Evolutionary conservation across 2,329 filamentous ascomycete genomes (phyloP), one percentile per base, ranked within the genome.

Genomic region (Pseudogymnoascus sp.): DNA sequence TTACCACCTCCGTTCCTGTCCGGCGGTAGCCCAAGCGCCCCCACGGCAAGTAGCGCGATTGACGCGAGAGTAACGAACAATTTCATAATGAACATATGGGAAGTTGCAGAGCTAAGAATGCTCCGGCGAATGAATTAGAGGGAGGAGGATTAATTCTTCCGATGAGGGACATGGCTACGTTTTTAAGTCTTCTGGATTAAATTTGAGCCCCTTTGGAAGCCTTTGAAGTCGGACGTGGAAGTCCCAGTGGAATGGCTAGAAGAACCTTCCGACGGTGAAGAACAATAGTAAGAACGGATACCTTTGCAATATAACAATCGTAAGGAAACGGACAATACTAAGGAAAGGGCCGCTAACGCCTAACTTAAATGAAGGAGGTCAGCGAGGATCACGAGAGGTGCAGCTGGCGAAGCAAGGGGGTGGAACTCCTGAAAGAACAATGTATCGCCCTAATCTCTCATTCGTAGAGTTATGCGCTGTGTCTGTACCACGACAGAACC

Each of bases 191-290:
- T 56, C 50, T 56, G 33, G 50, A 56, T 33, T 8, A 56, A 33
- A 56, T 33, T 56, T 56, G 50, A 56, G 50, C 50, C 50, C 26
- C 50, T 56, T 56, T 56, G 26, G 50, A 56, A 56, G 47, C 24
- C 31, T 16, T 31, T 7, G 47, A 56, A 26, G 26, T 56, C 47
- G n/a, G n/a, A 33, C n/a, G 26, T 19, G n/a, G n/a, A 2, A 4
- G n/a, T 19, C n/a, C 26, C 47, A 4, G n/a, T 33, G 26, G 47
- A 33, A 31, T 31, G 26, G n/a, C 8, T 33, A n/a, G 26, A 56
- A 19, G 47, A n/a, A 7, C 10, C 47, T 1, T 16, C 8, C n/a
- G 47, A 19, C 26, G n/a, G n/a, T 56, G 47, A 56, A 56, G 47
- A 56, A 56, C 47, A 56, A 56, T 56, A 11, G 26, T 56, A 56